Base-by-base conservation (phyloP, 345 rosid species). In the Syzygium grande region DNA sequence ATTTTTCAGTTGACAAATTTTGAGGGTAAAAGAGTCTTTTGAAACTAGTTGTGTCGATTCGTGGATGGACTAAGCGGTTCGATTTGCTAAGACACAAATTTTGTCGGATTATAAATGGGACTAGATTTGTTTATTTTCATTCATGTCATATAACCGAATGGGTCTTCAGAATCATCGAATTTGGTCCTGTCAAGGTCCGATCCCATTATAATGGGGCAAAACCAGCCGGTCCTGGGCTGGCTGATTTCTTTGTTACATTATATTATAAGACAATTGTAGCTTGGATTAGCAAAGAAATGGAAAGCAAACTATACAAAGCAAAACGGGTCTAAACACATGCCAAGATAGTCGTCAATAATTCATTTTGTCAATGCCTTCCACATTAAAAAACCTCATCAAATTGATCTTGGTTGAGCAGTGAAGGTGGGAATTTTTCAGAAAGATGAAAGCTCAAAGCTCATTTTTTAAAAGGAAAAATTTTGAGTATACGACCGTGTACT, bases 61-160 rank as follows among this genome's bases (percentile, higher is more conserved):
- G 19, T n/a, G 38, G 38, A 61, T 14, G 2, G 15, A 5, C 2
- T n/a, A 3, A n/a, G 38, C 19, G 5, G 73, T n/a, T 61, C 34
- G 15, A 61, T n/a, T 63, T 14, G 38, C 7, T 16, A 6, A n/a
- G 38, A 0, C 38, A 6, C 16, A 6, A 23, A 58, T 25, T 58
- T 58, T 13, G 29, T 11, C 3, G 0, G 23, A n/a, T 23, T 27
- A 0, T 56, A 22, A 56, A 23, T 0, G 0, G 5, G 1, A n/a
- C n/a, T n/a, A n/a, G n/a, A n/a, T n/a, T n/a, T n/a, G n/a, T n/a
- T n/a, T n/a, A n/a, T n/a, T n/a, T n/a, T n/a, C n/a, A n/a, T n/a
- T n/a, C n/a, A n/a, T n/a, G n/a, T n/a, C n/a, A n/a, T n/a, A n/a
- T n/a, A n/a, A n/a, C n/a, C n/a, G n/a, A n/a, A n/a, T n/a, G n/a